phyloP scores from a whole-genome alignment of 2,329 filamentous ascomycete genomes.

The Parastagonospora avenae region DNA sequence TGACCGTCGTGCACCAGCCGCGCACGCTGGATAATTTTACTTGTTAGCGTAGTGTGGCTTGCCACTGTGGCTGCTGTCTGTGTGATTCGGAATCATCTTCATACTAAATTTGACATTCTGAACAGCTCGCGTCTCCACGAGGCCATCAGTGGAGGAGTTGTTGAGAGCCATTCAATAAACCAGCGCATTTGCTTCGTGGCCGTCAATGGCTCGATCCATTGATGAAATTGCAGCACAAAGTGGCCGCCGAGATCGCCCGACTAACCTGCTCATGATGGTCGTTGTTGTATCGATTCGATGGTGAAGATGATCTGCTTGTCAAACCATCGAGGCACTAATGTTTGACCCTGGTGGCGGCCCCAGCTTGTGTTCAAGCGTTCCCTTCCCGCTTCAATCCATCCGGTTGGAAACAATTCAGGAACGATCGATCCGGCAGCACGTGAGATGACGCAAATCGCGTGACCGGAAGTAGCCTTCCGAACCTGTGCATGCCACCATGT shows the following conservation, averaged over 20 bases:
- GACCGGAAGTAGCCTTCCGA: too few relatives aligned
- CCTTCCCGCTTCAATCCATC: too few relatives aligned
- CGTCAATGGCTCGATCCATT: background rate
- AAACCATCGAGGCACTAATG: too few relatives aligned
- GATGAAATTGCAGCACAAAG: background rate
- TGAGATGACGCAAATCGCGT: too few relatives aligned
- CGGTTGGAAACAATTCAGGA: too few relatives aligned
- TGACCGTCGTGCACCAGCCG: too few relatives aligned
- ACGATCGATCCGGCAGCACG: too few relatives aligned
- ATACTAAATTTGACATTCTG: background rate
- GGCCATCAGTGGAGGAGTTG: background rate
- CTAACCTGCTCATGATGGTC: background rate
- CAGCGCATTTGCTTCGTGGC: background rate
- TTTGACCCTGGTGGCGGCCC: too few relatives aligned
- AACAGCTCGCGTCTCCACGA: background rate
- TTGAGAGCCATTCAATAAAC: conserved; percentile 2
- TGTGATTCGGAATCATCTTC: background rate
- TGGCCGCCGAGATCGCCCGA: background rate
- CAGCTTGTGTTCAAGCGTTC: too few relatives aligned
- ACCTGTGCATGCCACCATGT: too few relatives aligned
- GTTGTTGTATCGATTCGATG: background rate
- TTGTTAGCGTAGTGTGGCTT: background rate
- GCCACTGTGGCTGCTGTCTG: background rate
- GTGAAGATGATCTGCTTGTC: too few relatives aligned
- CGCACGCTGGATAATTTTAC: too few relatives aligned